phyloP scores from a whole-genome alignment of 768 basidiomycete species.

The Trametes cinnabarina region DNA sequence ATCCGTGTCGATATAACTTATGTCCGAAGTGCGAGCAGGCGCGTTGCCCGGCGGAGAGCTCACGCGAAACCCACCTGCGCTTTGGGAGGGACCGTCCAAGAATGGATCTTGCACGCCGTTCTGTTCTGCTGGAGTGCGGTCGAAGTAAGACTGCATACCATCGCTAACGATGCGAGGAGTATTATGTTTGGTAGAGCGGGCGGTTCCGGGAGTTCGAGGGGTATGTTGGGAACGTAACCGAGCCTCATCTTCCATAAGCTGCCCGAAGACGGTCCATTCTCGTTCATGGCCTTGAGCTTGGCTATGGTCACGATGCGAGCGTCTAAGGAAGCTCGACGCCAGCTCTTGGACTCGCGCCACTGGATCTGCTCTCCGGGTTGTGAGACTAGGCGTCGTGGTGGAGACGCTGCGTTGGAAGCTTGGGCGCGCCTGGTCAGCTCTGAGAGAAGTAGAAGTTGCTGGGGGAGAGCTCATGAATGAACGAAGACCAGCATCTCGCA shows the following conservation, averaged over 20 bases:
- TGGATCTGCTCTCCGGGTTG: not conserved
- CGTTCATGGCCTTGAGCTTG: constrained; percentile 5
- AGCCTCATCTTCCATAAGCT: constrained; percentile 58
- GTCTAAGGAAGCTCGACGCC: constrained; percentile 3
- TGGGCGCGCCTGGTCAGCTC: constrained; percentile 4
- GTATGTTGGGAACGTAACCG: constrained; percentile 7
- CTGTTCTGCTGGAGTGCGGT: not conserved
- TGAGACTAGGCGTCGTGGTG: not conserved
- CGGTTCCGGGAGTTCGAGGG: not conserved
- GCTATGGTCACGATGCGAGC: not conserved
- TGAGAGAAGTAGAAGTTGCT: not conserved
- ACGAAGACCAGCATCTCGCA: not conserved
- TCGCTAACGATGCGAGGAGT: not conserved
- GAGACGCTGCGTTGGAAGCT: constrained; percentile 17
- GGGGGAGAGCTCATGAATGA: constrained; percentile 5
- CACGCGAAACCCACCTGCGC: not conserved
- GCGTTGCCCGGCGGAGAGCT: not conserved
- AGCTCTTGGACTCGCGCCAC: constrained; percentile 15
- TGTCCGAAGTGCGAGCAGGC: not conserved
- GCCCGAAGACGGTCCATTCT: constrained; percentile 67
- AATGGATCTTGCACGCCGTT: not conserved
- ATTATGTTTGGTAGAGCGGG: constrained; percentile 5
- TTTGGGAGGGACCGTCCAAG: not conserved
- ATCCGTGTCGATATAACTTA: not conserved
- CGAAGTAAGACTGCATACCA: constrained; percentile 4